A percentile compares a stretch with the other conserved stretches of the same genome.
Evolutionary conservation across 345 rosid genomes (phyloP).

Genomic region (Populus tremula): DNA sequence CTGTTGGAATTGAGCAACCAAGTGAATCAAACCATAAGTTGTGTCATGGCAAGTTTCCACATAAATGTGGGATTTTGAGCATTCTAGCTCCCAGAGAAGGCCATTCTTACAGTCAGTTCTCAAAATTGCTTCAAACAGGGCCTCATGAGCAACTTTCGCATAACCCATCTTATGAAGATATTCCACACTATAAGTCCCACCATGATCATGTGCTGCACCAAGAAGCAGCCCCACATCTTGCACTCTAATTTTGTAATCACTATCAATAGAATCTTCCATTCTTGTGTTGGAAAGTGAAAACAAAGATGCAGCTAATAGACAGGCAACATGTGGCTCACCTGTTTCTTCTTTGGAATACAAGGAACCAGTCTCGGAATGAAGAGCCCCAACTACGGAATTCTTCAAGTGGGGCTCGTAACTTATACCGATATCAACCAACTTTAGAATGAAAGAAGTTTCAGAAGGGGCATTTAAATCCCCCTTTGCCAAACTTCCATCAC

Average conservation of each 20-base stretch:
- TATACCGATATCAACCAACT: slow-evolving; percentile 78
- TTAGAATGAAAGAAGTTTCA: slow-evolving; percentile 58
- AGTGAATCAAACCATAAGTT: slow-evolving; percentile 64
- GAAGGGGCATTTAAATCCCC: slow-evolving; percentile 34
- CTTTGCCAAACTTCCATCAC: slow-evolving; percentile 30
- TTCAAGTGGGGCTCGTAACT: slow-evolving; percentile 76
- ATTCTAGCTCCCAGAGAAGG: slow-evolving; percentile 76
- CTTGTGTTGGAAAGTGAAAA: slow-evolving; percentile 50
- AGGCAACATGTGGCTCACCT: slow-evolving; percentile 49
- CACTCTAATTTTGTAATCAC: slow-evolving; percentile 55
- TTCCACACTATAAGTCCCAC: slow-evolving; percentile 52
- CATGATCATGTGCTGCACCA: slow-evolving; percentile 46
- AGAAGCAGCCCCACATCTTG: slow-evolving; percentile 91
- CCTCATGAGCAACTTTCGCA: slow-evolving; percentile 74
- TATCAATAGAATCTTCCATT: slow-evolving; percentile 37
- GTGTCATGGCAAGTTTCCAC: slow-evolving; percentile 88
- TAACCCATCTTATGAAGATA: slow-evolving; percentile 66
- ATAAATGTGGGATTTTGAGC: slow-evolving; percentile 57
- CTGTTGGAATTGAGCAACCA: slow-evolving; percentile 79
- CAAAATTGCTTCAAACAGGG: slow-evolving; percentile 61
- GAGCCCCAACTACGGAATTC: slow-evolving; percentile 23
- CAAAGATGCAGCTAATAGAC: slow-evolving; percentile 88
- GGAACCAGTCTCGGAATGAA: slow-evolving; percentile 24
- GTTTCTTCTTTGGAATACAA: slow-evolving; percentile 33
- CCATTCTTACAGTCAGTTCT: slow-evolving; percentile 54